Evolutionary conservation across 805 yeast species (phyloP).

Genomic region (Yamadazyma ubonensis): DNA sequence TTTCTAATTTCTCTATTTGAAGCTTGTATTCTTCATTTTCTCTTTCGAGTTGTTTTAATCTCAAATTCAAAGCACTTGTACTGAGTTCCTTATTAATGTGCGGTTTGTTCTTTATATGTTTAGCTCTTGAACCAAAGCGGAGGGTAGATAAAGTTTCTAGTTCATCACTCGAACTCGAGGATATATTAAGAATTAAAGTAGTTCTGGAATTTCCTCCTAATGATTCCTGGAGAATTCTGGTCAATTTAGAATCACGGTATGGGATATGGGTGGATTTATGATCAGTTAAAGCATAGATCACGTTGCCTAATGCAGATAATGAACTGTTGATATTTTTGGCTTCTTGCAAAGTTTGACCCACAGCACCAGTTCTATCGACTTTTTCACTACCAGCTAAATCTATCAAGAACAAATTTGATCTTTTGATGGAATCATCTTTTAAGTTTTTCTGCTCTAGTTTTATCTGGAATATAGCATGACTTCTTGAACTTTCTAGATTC

Average conservation of each 20-base stretch:
- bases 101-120: slow-evolving; percentile 69
- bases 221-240: slow-evolving; percentile 72
- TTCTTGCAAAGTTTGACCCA: slow-evolving; percentile 72
- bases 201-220: slow-evolving; percentile 89
- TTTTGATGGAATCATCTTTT: slow-evolving; percentile 54
- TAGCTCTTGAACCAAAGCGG: slow-evolving; percentile 86
- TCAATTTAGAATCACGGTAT: slow-evolving; percentile 77
- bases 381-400: slow-evolving; percentile 90
- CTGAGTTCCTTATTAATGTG: slow-evolving; percentile 61
- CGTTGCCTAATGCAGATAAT: slow-evolving; percentile 74
- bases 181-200: slow-evolving; percentile 80
- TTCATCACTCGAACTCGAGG: slow-evolving; percentile 74
- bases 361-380: slow-evolving; percentile 71
- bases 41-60: slow-evolving; percentile 35
- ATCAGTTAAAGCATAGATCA: slow-evolving; percentile 75
- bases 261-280: slow-evolving; percentile 74
- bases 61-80: slow-evolving; percentile 45
- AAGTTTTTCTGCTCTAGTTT: slow-evolving; percentile 60
- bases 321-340: slow-evolving; percentile 83
- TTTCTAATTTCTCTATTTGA: slow-evolving; percentile 42
- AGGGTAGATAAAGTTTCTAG: slow-evolving; percentile 84
- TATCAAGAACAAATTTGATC: slow-evolving; percentile 67
- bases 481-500: slow-evolving; percentile 73
- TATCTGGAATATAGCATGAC: slow-evolving; percentile 77
- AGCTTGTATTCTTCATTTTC: slow-evolving; percentile 26